A percentile compares a stretch with the other conserved stretches of the same genome.
Evolutionary conservation across 1,139 yeast species (phyloP).

Genomic region (Lizanozyma gosingica): DNA sequence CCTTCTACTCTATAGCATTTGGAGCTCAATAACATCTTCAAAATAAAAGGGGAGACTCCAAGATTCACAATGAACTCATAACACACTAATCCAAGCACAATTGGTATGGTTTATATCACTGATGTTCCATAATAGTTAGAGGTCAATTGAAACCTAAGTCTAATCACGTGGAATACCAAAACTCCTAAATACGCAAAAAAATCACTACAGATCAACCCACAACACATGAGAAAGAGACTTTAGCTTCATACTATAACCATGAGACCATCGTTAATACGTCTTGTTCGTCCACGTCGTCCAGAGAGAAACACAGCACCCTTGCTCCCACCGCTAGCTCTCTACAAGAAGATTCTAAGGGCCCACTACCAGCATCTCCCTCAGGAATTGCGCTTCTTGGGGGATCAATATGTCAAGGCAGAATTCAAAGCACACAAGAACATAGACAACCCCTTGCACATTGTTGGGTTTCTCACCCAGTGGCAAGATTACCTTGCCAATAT

Average conservation of each 20-base stretch:
- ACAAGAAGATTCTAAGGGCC: slow-evolving; percentile 70
- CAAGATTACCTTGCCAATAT: slow-evolving; percentile 75
- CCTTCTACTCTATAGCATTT: too few species aligned
- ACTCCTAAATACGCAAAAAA: slow-evolving; percentile 1
- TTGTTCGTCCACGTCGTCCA: slow-evolving; percentile 53
- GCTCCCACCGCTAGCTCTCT: slow-evolving; percentile 73
- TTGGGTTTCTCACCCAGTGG: slow-evolving; percentile 92
- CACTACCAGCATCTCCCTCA: slow-evolving; percentile 57
- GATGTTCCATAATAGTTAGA: slow-evolving; percentile 4
- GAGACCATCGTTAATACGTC: slow-evolving; percentile 39
- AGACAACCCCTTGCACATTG: slow-evolving; percentile 88
- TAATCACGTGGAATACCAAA: not conserved
- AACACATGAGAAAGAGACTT: too few species aligned
- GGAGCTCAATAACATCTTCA: too few species aligned
- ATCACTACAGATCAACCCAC: too few species aligned
- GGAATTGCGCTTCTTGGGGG: slow-evolving; percentile 73
- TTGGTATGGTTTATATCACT: too few species aligned
- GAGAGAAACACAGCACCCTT: slow-evolving; percentile 49
- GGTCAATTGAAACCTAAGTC: slow-evolving; percentile 5
- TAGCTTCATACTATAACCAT: slow-evolving; percentile 22
- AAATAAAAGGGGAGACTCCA: too few species aligned
- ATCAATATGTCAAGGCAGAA: slow-evolving; percentile 81
- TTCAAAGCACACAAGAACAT: slow-evolving; percentile 75
- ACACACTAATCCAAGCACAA: too few species aligned
- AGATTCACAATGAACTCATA: too few species aligned